Evolutionary conservation across 306 rosid species (phyloP), one percentile per base, ranked within the genome.

Genomic region (Cicer bijugum): DNA sequence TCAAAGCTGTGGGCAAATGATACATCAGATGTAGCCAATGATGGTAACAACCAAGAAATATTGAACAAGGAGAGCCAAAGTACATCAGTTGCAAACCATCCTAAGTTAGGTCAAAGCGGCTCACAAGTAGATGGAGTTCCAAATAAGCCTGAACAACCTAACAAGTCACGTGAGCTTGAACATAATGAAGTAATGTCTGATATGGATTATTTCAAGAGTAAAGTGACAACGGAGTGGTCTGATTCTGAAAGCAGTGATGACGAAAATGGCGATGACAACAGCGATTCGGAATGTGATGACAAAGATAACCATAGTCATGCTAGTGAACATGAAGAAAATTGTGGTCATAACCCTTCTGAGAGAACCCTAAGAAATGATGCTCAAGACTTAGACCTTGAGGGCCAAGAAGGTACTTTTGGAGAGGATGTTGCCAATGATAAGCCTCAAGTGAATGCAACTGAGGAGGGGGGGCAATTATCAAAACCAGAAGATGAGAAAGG

Each of bases 1-100:
- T 85, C 97, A 43, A 94, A 94, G 73, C 2, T 86, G 80, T 94
- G 99, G 99, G 96, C 85, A 47, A 90, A 94, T 83, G 96, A 91
- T 81, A 66, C 84, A 1, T 33, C 85, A 42, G 8, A 80, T 56
- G 79, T 78, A 58, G 53, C 79, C 39, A 80, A 64, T 77, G 81
- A 59, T 56, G 72, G 44, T 33, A 72, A 72, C 61, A 80, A 82
- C 77, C 80, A 83, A 75, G 53, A 23, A 20, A 35, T 61, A 40
- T 60, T 61, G 50, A 83, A 84, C 69, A 84, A 86, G 81, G 69
- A 39, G 20, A 75, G 33, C 3, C 52, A 55, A 60, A 75, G 75
- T 51, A 70, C 59, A 16, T 40, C 80, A 28, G 82, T 28, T 78
- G 62, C 81, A 12, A 45, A 20, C 53, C 66, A 23, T 67, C 52